Percentiles rank a stretch among this genome's conserved stretches.
phyloP scores from a whole-genome alignment of 1,284 basidiomycete genomes.

The Leucoagaricus sp. region DNA sequence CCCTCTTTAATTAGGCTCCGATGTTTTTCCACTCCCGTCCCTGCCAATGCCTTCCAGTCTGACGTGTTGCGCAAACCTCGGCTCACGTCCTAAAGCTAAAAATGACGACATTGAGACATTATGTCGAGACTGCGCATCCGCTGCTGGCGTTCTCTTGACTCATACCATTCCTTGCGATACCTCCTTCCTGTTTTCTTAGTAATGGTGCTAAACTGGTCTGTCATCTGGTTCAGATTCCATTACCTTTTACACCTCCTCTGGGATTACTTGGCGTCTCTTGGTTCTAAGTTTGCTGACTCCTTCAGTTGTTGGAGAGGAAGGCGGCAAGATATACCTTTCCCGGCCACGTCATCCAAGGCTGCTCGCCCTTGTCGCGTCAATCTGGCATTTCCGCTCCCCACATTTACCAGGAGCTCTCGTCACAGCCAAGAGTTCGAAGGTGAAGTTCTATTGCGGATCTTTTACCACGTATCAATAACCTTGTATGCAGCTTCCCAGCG shows the following conservation, averaged over 20 bases:
- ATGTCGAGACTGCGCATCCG: too few species aligned
- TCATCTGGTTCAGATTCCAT: background rate
- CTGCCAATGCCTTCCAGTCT: background rate
- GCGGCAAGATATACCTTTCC: background rate
- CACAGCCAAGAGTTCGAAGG: conserved; percentile 1
- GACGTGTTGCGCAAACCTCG: too few species aligned
- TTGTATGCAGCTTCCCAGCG: conserved; percentile 1
- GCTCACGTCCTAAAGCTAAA: background rate
- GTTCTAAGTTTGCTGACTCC: background rate
- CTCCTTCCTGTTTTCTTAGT: background rate
- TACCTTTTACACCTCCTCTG: background rate
- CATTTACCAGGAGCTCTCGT: background rate
- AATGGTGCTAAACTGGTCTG: background rate
- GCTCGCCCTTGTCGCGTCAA: background rate
- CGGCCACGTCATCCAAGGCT: background rate
- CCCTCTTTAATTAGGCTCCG: conserved; percentile 4
- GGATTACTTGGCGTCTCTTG: background rate
- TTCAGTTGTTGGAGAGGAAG: background rate
- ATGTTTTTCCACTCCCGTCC: background rate
- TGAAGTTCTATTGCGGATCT: background rate
- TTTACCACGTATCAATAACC: background rate
- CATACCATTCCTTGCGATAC: background rate
- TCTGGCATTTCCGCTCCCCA: background rate
- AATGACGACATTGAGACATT: background rate
- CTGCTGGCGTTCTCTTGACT: too few species aligned